Conservation (phyloP, 2,329 filamentous ascomycete species). For the Fusarium paranaense region DNA sequence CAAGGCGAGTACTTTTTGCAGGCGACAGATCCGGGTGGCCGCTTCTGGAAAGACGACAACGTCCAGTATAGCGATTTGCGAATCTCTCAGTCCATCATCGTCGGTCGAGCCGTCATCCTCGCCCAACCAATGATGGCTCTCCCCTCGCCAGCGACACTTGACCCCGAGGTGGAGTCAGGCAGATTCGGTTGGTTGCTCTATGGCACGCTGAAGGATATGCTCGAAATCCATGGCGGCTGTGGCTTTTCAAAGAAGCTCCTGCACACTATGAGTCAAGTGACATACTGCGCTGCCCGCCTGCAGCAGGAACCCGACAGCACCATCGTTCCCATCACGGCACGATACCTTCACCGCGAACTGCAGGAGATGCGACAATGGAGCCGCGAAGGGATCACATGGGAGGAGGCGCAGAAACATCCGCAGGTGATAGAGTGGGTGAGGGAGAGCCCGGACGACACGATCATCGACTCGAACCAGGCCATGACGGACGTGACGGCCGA, state of each 20-base stretch:
- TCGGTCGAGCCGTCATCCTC: slow-evolving; percentile 53
- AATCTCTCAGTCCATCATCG: slow-evolving; percentile 54
- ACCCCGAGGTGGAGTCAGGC: slow-evolving; percentile 44
- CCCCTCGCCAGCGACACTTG: slow-evolving; percentile 41
- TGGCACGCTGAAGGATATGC: slow-evolving; percentile 49
- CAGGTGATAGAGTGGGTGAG: slow-evolving; percentile 48
- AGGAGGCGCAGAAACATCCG: slow-evolving; percentile 22
- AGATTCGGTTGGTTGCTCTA: slow-evolving; percentile 56
- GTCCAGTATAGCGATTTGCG: slow-evolving; percentile 50
- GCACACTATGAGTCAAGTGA: slow-evolving; percentile 53
- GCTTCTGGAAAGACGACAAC: slow-evolving; percentile 51
- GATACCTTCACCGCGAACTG: slow-evolving; percentile 45
- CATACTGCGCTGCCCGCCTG: slow-evolving; percentile 50
- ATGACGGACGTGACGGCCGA: slow-evolving; percentile 58
- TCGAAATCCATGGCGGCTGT: slow-evolving; percentile 55
- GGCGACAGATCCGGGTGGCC: slow-evolving; percentile 49
- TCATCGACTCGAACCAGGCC: slow-evolving; percentile 43
- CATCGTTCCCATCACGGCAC: slow-evolving; percentile 48
- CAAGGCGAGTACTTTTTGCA: slow-evolving; percentile 51
- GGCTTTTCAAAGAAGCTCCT: slow-evolving; percentile 56
- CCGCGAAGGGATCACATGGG: slow-evolving; percentile 42
- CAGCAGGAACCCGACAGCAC: slow-evolving; percentile 48
- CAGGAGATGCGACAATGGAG: slow-evolving; percentile 52
- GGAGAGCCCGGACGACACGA: slow-evolving; percentile 31
- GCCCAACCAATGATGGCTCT: slow-evolving; percentile 54